These are phyloP conservation scores for Mesostigma viride DNA, from an alignment of 139 green algal species.

Conservation along the genomic window DNA sequence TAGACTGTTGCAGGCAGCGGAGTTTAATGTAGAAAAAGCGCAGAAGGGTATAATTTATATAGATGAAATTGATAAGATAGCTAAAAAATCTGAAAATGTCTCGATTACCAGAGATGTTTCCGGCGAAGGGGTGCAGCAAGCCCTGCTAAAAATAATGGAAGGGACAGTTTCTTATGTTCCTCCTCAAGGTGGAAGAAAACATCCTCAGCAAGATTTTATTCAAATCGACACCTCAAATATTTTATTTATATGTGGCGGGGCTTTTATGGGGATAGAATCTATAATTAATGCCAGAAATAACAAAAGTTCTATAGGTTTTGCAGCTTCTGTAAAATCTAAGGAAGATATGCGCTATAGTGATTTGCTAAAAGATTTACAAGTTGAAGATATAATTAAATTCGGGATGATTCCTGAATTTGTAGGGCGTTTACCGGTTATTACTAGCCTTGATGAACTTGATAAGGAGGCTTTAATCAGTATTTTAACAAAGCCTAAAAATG, in stretches of 20 bases:
- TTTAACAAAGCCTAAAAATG: slow-evolving; percentile 73
- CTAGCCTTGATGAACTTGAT: slow-evolving; percentile 55
- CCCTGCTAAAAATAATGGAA: slow-evolving; percentile 41
- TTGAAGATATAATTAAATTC: slow-evolving; percentile 91
- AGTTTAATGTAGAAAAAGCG: slow-evolving; percentile 55
- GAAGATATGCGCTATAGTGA: no score
- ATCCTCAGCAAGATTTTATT: slow-evolving; percentile 59
- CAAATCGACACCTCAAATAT: slow-evolving; percentile 89
- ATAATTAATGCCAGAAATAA: slow-evolving; percentile 28
- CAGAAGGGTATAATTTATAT: slow-evolving; percentile 92
- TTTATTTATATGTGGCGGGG: slow-evolving; percentile 90
- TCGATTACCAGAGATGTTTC: slow-evolving; percentile 82
- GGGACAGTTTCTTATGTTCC: slow-evolving; percentile 79
- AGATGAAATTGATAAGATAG: slow-evolving; percentile 91
- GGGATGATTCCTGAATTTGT: slow-evolving; percentile 98
- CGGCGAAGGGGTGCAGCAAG: slow-evolving; percentile 91
- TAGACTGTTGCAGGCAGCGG: slow-evolving; percentile 71
- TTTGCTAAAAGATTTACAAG: no score
- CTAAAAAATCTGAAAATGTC: slow-evolving; percentile 50
- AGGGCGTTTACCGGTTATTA: slow-evolving; percentile 82
- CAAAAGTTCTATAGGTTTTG: no score
- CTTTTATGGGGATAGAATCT: slow-evolving; percentile 83
- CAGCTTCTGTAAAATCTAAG: no score
- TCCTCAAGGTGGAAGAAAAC: slow-evolving; percentile 83
- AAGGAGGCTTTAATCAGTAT: no score